Evolutionary conservation across 441 rosid species (phyloP).

Genomic region (Omphalea diandra): DNA sequence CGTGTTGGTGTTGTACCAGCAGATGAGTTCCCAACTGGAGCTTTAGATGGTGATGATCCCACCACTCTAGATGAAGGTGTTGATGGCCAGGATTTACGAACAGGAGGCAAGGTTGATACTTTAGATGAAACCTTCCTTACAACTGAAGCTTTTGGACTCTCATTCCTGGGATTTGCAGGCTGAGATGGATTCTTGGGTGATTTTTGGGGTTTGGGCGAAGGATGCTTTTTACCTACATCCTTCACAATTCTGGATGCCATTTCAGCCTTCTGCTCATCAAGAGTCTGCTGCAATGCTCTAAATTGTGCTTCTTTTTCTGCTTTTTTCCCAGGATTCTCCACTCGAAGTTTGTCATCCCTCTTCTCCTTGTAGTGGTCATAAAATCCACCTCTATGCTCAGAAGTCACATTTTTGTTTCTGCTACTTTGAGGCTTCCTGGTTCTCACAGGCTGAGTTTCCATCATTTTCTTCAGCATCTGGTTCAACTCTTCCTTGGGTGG

Average conservation of each 20-base stretch:
- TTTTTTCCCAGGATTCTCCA: constrained; percentile 46
- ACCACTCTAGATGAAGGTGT: constrained; percentile 43
- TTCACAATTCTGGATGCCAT: constrained; percentile 38
- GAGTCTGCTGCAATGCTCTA: constrained; percentile 52
- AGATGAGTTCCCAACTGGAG: constrained; percentile 38
- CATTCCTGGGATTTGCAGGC: constrained; percentile 42
- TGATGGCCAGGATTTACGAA: constrained; percentile 66
- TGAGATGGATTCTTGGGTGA: constrained; percentile 33
- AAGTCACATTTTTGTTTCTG: constrained; percentile 27
- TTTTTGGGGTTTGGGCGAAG: constrained; percentile 36
- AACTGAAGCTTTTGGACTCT: constrained; percentile 38
- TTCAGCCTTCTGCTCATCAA: constrained; percentile 52
- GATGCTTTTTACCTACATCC: constrained; percentile 36
- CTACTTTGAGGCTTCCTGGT: constrained; percentile 27
- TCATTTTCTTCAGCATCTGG: constrained; percentile 50
- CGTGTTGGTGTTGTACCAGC: constrained; percentile 38
- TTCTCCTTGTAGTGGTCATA: constrained; percentile 58
- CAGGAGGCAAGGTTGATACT: constrained; percentile 39
- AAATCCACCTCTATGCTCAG: constrained; percentile 56
- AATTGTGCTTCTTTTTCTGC: constrained; percentile 55
- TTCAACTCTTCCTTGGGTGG: constrained; percentile 57
- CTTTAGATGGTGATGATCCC: constrained; percentile 43
- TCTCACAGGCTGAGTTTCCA: constrained; percentile 34
- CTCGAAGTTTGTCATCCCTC: constrained; percentile 57
- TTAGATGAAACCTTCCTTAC: constrained; percentile 41